Conservation (phyloP, 768 basidiomycete species). For the Tulasnella sp. region DNA sequence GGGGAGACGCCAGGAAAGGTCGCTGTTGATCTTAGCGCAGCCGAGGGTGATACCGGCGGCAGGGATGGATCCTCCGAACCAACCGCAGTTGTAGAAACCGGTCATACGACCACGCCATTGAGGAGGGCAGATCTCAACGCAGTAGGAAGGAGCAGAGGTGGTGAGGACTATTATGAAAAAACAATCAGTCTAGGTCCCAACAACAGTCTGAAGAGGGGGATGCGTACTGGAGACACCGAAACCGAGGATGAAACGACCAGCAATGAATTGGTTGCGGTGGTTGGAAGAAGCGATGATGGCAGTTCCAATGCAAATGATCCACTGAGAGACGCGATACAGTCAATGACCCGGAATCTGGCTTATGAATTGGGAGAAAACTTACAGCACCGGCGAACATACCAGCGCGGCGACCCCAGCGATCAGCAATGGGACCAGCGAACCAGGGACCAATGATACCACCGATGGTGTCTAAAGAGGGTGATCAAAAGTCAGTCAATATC, state of each 20-base stretch:
- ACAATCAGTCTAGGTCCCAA: background rate
- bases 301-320: constrained; percentile 41
- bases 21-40: constrained; percentile 39
- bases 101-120: constrained; percentile 55
- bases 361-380: constrained; percentile 30
- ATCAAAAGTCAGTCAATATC: background rate
- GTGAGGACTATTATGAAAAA: constrained; percentile 34
- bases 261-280: constrained; percentile 48
- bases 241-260: constrained; percentile 50
- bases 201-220: background rate
- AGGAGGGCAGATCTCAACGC: constrained; percentile 58
- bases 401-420: constrained; percentile 37
- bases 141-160: constrained; percentile 43
- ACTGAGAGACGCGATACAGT: constrained; percentile 45
- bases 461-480: constrained; percentile 33
- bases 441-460: constrained; percentile 37
- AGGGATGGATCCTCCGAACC: constrained; percentile 32
- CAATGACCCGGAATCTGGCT: constrained; percentile 49
- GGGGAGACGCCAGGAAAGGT: constrained; percentile 52
- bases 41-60: constrained; percentile 34
- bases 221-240: constrained; percentile 45
- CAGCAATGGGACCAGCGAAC: constrained; percentile 38
- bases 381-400: constrained; percentile 38
- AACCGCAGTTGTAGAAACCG: constrained; percentile 45
- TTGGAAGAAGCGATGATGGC: constrained; percentile 49